These are phyloP conservation scores for Rhypophila decipiens DNA, from an alignment of 495 filamentous ascomycete species.

Conservation along the genomic window DNA sequence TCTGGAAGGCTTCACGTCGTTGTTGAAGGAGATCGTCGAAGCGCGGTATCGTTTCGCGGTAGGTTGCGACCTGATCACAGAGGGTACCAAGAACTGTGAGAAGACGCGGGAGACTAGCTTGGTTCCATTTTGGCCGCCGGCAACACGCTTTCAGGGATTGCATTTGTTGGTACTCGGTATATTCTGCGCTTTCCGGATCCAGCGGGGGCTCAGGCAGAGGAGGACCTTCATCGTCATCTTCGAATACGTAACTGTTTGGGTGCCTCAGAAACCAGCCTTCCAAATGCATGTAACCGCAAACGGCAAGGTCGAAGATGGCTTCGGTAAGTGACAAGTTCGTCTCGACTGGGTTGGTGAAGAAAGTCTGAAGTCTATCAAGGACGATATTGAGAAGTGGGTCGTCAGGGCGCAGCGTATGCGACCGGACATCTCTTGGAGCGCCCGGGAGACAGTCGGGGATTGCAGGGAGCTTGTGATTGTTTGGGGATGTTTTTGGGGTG, in stretches of 20 bases:
- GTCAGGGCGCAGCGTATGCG: slow-evolving; percentile 57
- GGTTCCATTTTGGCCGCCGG: slow-evolving; percentile 43
- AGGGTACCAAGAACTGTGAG: slow-evolving; percentile 49
- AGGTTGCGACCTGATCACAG: slow-evolving; percentile 57
- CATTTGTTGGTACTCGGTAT: slow-evolving; percentile 38
- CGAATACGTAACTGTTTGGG: slow-evolving; percentile 53
- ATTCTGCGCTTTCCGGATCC: slow-evolving; percentile 30
- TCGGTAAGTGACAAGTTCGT: slow-evolving; percentile 83
- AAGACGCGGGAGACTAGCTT: slow-evolving; percentile 41
- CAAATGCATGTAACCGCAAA: slow-evolving; percentile 73
- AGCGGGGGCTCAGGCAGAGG: slow-evolving; percentile 18
- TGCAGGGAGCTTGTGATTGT: slow-evolving; percentile 43
- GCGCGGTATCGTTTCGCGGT: slow-evolving; percentile 62
- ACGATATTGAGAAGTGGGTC: slow-evolving; percentile 72
- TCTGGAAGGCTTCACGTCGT: slow-evolving; percentile 60
- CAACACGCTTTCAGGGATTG: slow-evolving; percentile 42
- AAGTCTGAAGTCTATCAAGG: slow-evolving; percentile 62
- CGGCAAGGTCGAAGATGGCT: slow-evolving; percentile 70
- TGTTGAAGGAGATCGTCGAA: slow-evolving; percentile 73
- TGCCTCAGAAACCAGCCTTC: slow-evolving; percentile 87
- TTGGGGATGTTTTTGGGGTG: slow-evolving; percentile 44
- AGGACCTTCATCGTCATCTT: slow-evolving; percentile 34
- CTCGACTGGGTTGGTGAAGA: slow-evolving; percentile 84
- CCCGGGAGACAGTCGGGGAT: slow-evolving; percentile 46
- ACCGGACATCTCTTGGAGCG: slow-evolving; percentile 47